Conservation (phyloP, 192 early-diverging fungal species). For the Mortierella alpina region DNA sequence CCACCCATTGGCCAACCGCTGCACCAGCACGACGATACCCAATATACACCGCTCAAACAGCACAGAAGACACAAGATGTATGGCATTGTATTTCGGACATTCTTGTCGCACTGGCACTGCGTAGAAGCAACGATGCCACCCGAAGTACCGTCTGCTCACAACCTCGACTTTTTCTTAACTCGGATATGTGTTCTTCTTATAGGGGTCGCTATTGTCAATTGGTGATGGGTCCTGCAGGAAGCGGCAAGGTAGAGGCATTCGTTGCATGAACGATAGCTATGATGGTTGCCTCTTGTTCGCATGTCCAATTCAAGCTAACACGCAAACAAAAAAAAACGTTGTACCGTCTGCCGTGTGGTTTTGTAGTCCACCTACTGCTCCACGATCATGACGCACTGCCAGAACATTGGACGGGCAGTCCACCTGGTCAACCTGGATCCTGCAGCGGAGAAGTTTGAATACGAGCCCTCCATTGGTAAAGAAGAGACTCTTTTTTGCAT, state of each 20-base stretch:
- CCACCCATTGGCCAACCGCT: too few relatives aligned
- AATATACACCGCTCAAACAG: too few relatives aligned
- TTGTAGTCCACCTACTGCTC: slow-evolving; percentile 91
- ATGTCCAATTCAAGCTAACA: background rate
- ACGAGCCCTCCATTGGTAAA: slow-evolving; percentile 85
- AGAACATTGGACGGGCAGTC: slow-evolving; percentile 82
- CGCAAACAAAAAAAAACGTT: background rate
- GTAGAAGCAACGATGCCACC: too few relatives aligned
- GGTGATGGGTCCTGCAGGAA: slow-evolving; percentile 97
- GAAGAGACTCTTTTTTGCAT: background rate
- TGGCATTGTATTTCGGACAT: too few relatives aligned
- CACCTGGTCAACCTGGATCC: slow-evolving; percentile 98
- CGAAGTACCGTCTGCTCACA: too few relatives aligned
- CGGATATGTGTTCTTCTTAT: background rate
- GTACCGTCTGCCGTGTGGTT: background rate
- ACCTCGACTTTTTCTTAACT: too few relatives aligned
- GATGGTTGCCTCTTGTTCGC: background rate
- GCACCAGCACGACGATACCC: too few relatives aligned
- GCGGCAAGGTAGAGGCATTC: slow-evolving; percentile 75
- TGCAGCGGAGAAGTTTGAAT: slow-evolving; percentile 96
- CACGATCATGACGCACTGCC: slow-evolving; percentile 94
- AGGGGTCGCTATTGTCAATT: slow-evolving; percentile 89
- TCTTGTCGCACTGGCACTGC: too few relatives aligned
- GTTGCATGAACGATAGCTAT: background rate
- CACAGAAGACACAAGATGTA: too few relatives aligned